Conservation (phyloP, 2,329 filamentous ascomycete species). For the Scorias spongiosa region DNA sequence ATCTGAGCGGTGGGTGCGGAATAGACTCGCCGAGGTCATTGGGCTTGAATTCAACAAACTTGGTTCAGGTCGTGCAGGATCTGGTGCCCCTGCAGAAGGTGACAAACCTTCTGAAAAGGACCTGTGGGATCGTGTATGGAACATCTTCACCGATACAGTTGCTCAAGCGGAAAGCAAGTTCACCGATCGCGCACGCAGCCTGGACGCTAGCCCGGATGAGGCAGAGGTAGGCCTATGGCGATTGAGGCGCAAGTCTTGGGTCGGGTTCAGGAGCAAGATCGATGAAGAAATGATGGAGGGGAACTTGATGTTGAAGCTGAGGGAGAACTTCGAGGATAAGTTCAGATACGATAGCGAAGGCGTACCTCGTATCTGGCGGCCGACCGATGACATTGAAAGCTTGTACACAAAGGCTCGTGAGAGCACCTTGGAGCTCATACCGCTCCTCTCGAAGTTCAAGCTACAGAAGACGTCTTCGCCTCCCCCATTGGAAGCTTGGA, state of each 20-base stretch:
- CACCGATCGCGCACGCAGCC: constrained; percentile 75
- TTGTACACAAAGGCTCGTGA: constrained; percentile 85
- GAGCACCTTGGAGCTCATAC: constrained; percentile 80
- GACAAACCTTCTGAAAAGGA: constrained; percentile 69
- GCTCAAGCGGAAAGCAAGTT: constrained; percentile 75
- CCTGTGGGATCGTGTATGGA: constrained; percentile 94
- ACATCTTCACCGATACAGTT: constrained; percentile 66
- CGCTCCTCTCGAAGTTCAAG: constrained; percentile 71
- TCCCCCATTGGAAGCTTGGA: constrained; percentile 71
- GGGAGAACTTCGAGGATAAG: constrained; percentile 98
- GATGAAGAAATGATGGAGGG: constrained; percentile 98
- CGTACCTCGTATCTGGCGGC: constrained; percentile 91
- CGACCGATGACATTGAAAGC: constrained; percentile 92
- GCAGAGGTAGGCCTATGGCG: constrained; percentile 88
- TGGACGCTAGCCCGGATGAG: constrained; percentile 82
- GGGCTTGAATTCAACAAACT: constrained; percentile 94
- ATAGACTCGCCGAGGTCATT: constrained; percentile 70
- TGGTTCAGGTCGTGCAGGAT: constrained; percentile 70
- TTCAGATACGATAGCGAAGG: constrained; percentile 94
- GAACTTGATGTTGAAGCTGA: constrained; percentile 84
- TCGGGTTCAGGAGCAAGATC: constrained; percentile 72
- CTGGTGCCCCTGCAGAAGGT: constrained; percentile 62
- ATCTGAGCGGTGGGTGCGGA: constrained; percentile 86
- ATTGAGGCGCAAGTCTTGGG: constrained; percentile 86
- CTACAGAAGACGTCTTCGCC: constrained; percentile 57